A percentile compares a stretch with the other conserved stretches of the same genome.
These are phyloP conservation scores for Clavaria fumosa DNA, from an alignment of 768 basidiomycete genomes.

Conservation along the genomic window DNA sequence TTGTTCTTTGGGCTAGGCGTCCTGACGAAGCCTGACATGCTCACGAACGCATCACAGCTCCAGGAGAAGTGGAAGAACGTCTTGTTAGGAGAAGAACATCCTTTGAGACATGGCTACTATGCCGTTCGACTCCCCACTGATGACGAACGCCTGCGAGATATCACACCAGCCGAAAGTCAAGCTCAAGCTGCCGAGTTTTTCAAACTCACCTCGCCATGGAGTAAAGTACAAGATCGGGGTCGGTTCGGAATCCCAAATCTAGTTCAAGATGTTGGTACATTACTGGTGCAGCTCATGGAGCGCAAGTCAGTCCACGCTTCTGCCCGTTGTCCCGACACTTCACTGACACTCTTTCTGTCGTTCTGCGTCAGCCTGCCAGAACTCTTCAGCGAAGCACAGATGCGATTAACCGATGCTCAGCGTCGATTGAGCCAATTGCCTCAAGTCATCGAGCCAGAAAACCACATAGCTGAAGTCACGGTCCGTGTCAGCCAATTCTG, in stretches of 20 bases:
- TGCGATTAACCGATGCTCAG: not conserved
- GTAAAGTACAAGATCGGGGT: conserved; percentile 18
- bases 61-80: conserved; percentile 34
- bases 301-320: conserved; percentile 31
- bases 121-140: conserved; percentile 54
- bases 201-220: conserved; percentile 35
- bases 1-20: conserved; percentile 31
- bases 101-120: conserved; percentile 43
- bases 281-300: conserved; percentile 37
- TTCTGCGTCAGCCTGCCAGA: conserved; percentile 29
- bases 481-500: conserved; percentile 31
- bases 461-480: conserved; percentile 32
- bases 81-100: conserved; percentile 31
- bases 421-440: conserved; percentile 28
- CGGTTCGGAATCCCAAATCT: conserved; percentile 44
- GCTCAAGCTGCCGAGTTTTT: conserved; percentile 30
- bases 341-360: conserved; percentile 11
- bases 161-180: conserved; percentile 24
- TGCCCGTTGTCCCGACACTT: not conserved
- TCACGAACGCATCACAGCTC: conserved; percentile 29
- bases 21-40: conserved; percentile 52
- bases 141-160: conserved; percentile 26
- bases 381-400: conserved; percentile 11
- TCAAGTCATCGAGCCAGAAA: conserved; percentile 20
- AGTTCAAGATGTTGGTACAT: conserved; percentile 32